Percentiles rank a stretch among this genome's conserved stretches.
These are phyloP conservation scores for Lyophyllum decastes DNA, from an alignment of 768 basidiomycete genomes.

Conservation along the genomic window DNA sequence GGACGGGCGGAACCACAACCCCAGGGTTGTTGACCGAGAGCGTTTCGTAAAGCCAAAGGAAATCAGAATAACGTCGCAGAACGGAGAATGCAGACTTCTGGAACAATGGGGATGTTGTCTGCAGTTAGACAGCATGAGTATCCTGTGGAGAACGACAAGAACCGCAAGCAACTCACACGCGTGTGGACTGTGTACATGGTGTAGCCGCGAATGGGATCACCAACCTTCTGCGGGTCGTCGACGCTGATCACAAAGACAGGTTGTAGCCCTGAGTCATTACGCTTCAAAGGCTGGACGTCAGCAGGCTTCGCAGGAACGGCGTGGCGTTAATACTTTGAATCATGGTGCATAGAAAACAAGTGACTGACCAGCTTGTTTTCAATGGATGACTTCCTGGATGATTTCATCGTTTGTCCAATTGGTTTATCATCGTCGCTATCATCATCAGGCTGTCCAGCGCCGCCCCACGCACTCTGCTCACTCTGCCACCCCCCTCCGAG, in stretches of 20 bases:
- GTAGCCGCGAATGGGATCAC: constrained; percentile 92
- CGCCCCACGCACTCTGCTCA: constrained; percentile 42
- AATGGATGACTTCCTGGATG: constrained; percentile 15
- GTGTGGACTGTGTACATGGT: constrained; percentile 98
- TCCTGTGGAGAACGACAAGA: neutral
- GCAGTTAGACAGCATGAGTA: constrained; percentile 3
- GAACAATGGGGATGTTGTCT: constrained; percentile 87
- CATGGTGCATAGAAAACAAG: neutral
- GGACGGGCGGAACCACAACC: constrained; percentile 94
- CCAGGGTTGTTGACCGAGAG: constrained; percentile 92
- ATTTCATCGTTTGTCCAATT: constrained; percentile 50
- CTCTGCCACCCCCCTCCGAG: constrained; percentile 53
- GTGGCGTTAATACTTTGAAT: neutral
- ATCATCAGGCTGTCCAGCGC: constrained; percentile 40
- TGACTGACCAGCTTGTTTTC: constrained; percentile 28
- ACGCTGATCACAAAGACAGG: constrained; percentile 86
- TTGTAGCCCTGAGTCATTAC: constrained; percentile 50
- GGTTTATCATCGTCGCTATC: constrained; percentile 73
- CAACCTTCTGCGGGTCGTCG: constrained; percentile 96
- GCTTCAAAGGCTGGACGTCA: constrained; percentile 17
- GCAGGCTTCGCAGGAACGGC: constrained; percentile 5
- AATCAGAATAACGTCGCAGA: constrained; percentile 95
- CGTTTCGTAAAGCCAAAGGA: constrained; percentile 93
- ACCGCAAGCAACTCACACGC: constrained; percentile 46
- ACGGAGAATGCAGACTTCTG: constrained; percentile 88